Conservation (phyloP, 2,329 filamentous ascomycete genomes). For the Aureobasidium sp. region DNA sequence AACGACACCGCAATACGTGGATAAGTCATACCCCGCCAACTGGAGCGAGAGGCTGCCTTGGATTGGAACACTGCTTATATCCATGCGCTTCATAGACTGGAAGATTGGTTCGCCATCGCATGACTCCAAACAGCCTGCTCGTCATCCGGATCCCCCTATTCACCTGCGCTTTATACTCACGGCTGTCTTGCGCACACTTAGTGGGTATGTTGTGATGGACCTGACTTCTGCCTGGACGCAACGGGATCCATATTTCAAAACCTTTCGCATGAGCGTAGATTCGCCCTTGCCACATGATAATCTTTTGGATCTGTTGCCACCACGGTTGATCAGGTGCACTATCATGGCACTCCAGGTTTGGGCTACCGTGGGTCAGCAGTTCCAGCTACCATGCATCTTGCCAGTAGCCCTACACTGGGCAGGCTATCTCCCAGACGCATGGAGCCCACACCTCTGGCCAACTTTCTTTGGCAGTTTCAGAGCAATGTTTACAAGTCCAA, state of each 20-base stretch:
- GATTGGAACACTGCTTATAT: constrained; percentile 22
- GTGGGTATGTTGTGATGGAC: constrained; percentile 24
- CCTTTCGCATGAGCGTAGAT: constrained; percentile 16
- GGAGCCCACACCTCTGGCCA: constrained; percentile 26
- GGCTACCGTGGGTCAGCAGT: constrained; percentile 23
- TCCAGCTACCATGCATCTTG: constrained; percentile 22
- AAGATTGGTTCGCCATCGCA: constrained; percentile 22
- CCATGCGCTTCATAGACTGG: constrained; percentile 25
- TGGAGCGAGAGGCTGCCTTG: constrained; percentile 22
- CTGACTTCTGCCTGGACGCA: constrained; percentile 22
- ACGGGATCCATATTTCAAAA: constrained; percentile 24
- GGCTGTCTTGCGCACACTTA: constrained; percentile 19
- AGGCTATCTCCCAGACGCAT: constrained; percentile 18
- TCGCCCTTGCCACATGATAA: constrained; percentile 18
- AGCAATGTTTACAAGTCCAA: constrained; percentile 15
- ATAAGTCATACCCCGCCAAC: constrained; percentile 21
- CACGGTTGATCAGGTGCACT: constrained; percentile 20
- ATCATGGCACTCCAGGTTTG: constrained; percentile 24
- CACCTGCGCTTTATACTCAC: constrained; percentile 19
- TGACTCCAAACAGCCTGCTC: constrained; percentile 22
- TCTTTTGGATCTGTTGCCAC: constrained; percentile 13
- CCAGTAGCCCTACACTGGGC: constrained; percentile 21
- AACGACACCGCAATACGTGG: constrained; percentile 1
- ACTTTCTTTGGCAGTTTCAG: constrained; percentile 23
- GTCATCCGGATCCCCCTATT: constrained; percentile 12